These are phyloP conservation scores for Hyphodiscus hymeniophilus DNA, from an alignment of 495 filamentous ascomycete genomes.

Conservation along the genomic window DNA sequence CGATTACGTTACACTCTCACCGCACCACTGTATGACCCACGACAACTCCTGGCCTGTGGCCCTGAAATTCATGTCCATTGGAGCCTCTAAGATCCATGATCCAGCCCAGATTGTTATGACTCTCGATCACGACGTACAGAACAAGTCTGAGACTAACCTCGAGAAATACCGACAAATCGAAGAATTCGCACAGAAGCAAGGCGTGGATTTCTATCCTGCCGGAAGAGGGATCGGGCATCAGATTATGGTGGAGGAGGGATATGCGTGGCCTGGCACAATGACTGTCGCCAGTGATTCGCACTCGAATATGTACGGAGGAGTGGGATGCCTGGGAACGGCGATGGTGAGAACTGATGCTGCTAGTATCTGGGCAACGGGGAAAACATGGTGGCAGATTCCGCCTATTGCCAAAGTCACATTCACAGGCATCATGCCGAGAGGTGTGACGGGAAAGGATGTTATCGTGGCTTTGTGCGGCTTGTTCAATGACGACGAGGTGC, in stretches of 20 bases:
- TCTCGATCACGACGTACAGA: slow-evolving; percentile 91
- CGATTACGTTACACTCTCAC: slow-evolving; percentile 76
- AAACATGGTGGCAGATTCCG: slow-evolving; percentile 87
- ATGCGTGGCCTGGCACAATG: slow-evolving; percentile 69
- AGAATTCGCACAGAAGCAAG: slow-evolving; percentile 73
- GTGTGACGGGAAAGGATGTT: slow-evolving; percentile 92
- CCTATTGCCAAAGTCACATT: slow-evolving; percentile 76
- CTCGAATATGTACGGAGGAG: slow-evolving; percentile 85
- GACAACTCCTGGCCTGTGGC: slow-evolving; percentile 89
- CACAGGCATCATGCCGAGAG: slow-evolving; percentile 62
- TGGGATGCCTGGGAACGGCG: slow-evolving; percentile 69
- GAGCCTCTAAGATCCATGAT: slow-evolving; percentile 23
- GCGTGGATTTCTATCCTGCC: slow-evolving; percentile 76
- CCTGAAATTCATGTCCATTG: slow-evolving; percentile 45
- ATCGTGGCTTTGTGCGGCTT: slow-evolving; percentile 85
- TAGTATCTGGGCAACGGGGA: slow-evolving; percentile 76
- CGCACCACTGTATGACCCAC: slow-evolving; percentile 79
- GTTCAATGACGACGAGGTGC: slow-evolving; percentile 82
- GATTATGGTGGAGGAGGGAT: slow-evolving; percentile 82
- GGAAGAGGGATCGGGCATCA: slow-evolving; percentile 84
- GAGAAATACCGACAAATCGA: slow-evolving; percentile 83
- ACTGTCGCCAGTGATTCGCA: slow-evolving; percentile 79
- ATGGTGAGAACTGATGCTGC: slow-evolving; percentile 85
- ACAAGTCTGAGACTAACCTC: slow-evolving; percentile 73
- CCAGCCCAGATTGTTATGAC: slow-evolving; percentile 47